Conservation (phyloP, 257 asterid species). For the Solanum bulbocastanum region DNA sequence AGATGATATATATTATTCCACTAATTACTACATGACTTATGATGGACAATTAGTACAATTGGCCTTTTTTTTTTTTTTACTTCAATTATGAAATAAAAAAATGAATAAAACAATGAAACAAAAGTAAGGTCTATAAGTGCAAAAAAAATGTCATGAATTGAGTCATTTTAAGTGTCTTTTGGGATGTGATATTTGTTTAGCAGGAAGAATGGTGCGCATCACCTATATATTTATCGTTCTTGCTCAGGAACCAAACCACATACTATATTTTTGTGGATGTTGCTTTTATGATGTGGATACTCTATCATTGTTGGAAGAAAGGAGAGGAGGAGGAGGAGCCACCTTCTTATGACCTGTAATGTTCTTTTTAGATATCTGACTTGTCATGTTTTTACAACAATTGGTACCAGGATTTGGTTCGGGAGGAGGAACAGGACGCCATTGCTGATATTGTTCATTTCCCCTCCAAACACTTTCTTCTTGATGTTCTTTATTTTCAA, state of each 20-base stretch:
- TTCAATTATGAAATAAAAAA: background rate
- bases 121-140: background rate
- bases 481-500: slow-evolving; percentile 18
- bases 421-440: background rate
- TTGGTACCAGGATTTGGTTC: background rate
- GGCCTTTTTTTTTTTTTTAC: background rate
- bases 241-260: no score
- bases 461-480: background rate
- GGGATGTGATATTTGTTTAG: background rate
- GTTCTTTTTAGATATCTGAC: background rate
- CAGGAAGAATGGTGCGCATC: background rate
- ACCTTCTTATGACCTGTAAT: background rate
- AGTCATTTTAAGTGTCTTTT: background rate
- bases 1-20: background rate
- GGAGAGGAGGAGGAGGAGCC: background rate
- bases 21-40: background rate
- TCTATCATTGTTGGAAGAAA: no score
- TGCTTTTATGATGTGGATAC: no score
- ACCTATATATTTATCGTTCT: background rate
- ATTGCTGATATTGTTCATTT: background rate
- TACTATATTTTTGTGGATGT: no score
- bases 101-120: background rate
- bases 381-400: background rate
- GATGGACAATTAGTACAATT: background rate
- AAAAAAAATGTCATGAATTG: background rate